These are phyloP conservation scores for Plasmodium knowlesi DNA, from an alignment of 169 alveolate genomes.

Conservation along the genomic window DNA sequence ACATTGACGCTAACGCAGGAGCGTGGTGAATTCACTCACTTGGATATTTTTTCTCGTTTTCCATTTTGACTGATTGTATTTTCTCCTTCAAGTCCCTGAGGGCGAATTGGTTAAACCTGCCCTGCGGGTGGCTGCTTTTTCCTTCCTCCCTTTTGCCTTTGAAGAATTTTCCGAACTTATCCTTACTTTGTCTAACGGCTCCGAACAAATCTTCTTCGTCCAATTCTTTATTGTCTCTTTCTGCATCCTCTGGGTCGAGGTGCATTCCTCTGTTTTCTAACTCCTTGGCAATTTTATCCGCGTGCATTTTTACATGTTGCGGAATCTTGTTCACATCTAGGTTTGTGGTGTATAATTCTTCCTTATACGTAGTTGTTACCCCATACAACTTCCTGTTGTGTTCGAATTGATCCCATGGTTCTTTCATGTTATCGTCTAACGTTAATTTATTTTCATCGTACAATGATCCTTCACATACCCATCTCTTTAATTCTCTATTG, in stretches of 20 bases:
- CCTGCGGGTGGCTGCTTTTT: constrained; percentile 17
- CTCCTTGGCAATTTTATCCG: constrained; percentile 81
- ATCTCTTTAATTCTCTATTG: constrained; percentile 72
- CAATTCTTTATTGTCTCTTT: constrained; percentile 76
- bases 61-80: constrained; percentile 57
- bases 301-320: constrained; percentile 79
- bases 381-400: constrained; percentile 71
- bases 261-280: constrained; percentile 77
- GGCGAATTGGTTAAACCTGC: constrained; percentile 18
- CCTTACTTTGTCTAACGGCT: constrained; percentile 60
- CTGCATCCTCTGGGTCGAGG: constrained; percentile 78
- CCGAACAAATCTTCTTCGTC: constrained; percentile 82
- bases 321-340: constrained; percentile 80
- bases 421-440: constrained; percentile 52
- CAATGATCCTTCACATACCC: constrained; percentile 53
- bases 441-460: constrained; percentile 23
- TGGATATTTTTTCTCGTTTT: constrained; percentile 70
- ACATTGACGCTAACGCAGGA: background rate
- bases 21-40: constrained; percentile 1
- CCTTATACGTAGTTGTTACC: constrained; percentile 77
- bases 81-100: constrained; percentile 66
- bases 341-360: constrained; percentile 83
- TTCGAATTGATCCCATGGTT: constrained; percentile 75
- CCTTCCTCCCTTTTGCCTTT: constrained; percentile 62
- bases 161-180: constrained; percentile 6